Evolutionary conservation across 2,329 filamentous ascomycete genomes (phyloP).

Genomic region (Calonectria hawksworthii): DNA sequence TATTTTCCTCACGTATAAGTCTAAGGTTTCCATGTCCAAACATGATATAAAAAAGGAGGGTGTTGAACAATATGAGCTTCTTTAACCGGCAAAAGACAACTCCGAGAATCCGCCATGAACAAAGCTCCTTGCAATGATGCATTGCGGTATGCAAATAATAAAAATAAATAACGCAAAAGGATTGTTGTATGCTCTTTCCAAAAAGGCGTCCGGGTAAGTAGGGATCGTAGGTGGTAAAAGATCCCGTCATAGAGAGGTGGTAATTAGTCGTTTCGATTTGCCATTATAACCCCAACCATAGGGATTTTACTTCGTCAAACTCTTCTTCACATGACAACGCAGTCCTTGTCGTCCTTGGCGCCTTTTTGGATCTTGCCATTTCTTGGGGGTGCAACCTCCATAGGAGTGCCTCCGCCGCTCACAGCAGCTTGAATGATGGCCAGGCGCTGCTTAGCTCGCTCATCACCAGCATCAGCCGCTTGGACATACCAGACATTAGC

Average conservation of each 20-base stretch:
- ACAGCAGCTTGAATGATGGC: conserved; percentile 89
- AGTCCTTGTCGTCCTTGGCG: conserved; percentile 67
- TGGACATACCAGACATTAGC: conserved; percentile 99
- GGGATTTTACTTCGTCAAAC: conserved; percentile 16
- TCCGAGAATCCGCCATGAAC: conserved; percentile 26
- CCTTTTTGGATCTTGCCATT: conserved; percentile 66
- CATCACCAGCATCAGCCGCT: conserved; percentile 92
- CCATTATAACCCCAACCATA: conserved; percentile 23
- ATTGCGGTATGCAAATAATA: conserved; percentile 34
- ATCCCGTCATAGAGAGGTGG: conserved; percentile 28
- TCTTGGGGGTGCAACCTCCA: conserved; percentile 68
- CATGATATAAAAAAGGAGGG: conserved; percentile 23
- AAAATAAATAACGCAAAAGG: conserved; percentile 30
- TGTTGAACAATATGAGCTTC: conserved; percentile 21
- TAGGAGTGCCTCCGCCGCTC: conserved; percentile 66
- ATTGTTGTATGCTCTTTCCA: conserved; percentile 22
- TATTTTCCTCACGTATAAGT: conserved; percentile 26
- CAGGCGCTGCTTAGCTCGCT: conserved; percentile 88
- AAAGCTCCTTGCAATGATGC: conserved; percentile 27
- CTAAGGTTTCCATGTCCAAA: conserved; percentile 28
- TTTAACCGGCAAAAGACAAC: conserved; percentile 33
- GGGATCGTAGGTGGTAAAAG: conserved; percentile 14
- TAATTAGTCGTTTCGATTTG: conserved; percentile 40
- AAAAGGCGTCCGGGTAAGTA: conserved; percentile 19
- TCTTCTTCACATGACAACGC: conserved; percentile 66